A percentile compares a stretch with the other conserved stretches of the same genome.
Evolutionary conservation across 352 stramenopile genomes (phyloP).

Genomic region (Globisporangium radiosum): DNA sequence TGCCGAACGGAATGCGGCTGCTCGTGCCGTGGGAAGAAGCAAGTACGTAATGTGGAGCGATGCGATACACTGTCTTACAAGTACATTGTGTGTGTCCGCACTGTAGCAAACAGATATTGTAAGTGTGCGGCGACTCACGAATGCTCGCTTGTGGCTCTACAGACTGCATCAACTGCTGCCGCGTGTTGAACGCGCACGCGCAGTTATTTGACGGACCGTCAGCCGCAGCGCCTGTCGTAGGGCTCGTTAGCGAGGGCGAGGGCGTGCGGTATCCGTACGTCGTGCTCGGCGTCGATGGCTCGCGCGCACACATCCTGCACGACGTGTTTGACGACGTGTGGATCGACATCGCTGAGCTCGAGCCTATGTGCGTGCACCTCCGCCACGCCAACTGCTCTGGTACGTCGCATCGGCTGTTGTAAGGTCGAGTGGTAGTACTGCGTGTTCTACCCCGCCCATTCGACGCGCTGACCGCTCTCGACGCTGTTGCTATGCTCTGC

Average conservation of each 20-base stretch:
- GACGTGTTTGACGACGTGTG: conserved; percentile 40
- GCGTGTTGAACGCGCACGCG: conserved; percentile 23
- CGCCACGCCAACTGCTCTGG: conserved; percentile 38
- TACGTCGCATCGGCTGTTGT: conserved; percentile 13
- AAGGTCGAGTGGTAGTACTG: too few species aligned
- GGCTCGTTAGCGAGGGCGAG: conserved; percentile 22
- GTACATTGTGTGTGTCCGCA: neutral
- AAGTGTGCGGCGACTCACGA: too few species aligned
- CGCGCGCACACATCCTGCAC: conserved; percentile 33
- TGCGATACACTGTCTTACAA: neutral
- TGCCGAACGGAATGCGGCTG: conserved; percentile 36
- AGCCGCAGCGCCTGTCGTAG: conserved; percentile 21
- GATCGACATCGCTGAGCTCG: conserved; percentile 41
- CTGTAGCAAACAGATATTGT: too few species aligned
- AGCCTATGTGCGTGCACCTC: conserved; percentile 36
- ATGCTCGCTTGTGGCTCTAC: neutral
- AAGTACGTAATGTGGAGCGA: conserved; percentile 11
- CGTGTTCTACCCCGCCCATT: too few species aligned
- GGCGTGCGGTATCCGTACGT: conserved; percentile 36
- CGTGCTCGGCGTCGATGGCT: conserved; percentile 24
- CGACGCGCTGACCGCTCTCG: too few species aligned
- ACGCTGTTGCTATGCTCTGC: too few species aligned
- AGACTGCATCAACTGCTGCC: conserved; percentile 39
- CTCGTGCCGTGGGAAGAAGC: conserved; percentile 45
- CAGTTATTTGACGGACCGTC: conserved; percentile 32